Base-by-base conservation (phyloP, 495 filamentous ascomycete genomes). In the Apodospora peruviana region DNA sequence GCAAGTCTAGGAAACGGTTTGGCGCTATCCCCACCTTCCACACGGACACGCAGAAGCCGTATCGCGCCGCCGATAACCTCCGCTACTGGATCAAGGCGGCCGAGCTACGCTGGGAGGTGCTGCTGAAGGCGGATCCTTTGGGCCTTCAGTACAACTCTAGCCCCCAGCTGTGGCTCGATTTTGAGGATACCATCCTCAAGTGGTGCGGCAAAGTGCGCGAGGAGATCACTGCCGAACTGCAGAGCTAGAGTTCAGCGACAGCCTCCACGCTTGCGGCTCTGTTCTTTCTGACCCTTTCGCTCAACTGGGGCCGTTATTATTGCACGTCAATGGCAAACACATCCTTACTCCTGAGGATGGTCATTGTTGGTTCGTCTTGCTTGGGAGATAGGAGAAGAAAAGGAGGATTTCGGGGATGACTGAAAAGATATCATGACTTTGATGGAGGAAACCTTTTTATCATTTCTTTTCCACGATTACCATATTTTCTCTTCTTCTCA, bases 51-150 rank as follows among this genome's bases (percentile, higher is more conserved):
- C 83, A 80, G 29, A 97, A 97, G 67, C 94, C 94, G 0, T 98
- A 98, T 61, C 86, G 93, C 45, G 81, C 82, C 45, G 89, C 91
- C 0, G 94, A 98, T 44, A 98, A 98, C 60, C 77, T 98, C 29
- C 79, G 88, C 10, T 98, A 83, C 73, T 98, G 93, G 91, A 76
- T 88, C 63, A 98, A 98, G 68, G 94, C 94, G 17, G 88, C 90
- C 5, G 88, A 97, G 68, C 76, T 97, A 43, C 80, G 93, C 20
- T 98, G 91, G 88, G 94, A 97, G 68, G 79, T 88, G 17, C 80
- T 87, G 50, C 74, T 96, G 45, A 82, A 88, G 57, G 76, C 95
- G 45, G 88, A 95, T 59, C 88, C 90, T 20, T 84, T 90, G 72
- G 88, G 82, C 10, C 83, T 97, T 11, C 90, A 95, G 5, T 81